Evolutionary conservation across 2,329 filamentous ascomycete genomes (phyloP), one percentile per base, ranked within the genome.

Genomic region (Aureobasidium mangrovei): DNA sequence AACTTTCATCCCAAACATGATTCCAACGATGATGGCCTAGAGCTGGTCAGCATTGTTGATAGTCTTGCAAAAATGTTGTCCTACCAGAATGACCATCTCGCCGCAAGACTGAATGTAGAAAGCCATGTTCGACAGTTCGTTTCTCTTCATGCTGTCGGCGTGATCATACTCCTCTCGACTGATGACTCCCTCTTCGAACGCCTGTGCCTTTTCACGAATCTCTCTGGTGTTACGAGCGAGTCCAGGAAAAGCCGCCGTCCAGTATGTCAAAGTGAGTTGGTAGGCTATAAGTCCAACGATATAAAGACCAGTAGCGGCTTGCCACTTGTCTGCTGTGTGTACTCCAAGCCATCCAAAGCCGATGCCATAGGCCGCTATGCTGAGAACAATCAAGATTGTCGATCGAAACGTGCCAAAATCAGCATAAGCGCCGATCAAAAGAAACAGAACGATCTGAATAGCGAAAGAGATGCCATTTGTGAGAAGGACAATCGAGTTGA

Each of bases 301-400:
- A 64, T 86, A 86, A 12, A 87, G 65, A 0, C 77, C 83, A 0
- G 80, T 74, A 0, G 72, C 84, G 7, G 75, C 69, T 45, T 77
- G 72, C 84, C 84, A 87, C 63, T 82, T 72, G 3, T 74, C 70
- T 12, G 76, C 67, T 0, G 74, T 77, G 56, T 85, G 80, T 0
- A 86, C 81, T 24, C 81, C 82, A 1, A 86, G 67, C 81, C 83
- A 86, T 47, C 75, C 82, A 58, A 86, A 86, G 1, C 82, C 83
- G 58, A 84, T 76, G 33, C 68, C 82, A 65, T 76, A 86, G 0
- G 82, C 80, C 35, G 85, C 61, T 6, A 83, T 59, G 3, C 81
- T 83, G 58, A 83, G 74, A 7, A 74, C 75, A 46, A 86, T 76
- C 7, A 86, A 70, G 53, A 86, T 80, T 64, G 78, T 82, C 8